Percentiles rank a stretch among this genome's conserved stretches.
Evolutionary conservation across 1,284 basidiomycete species (phyloP).

Genomic region (Trichosporon asahii): DNA sequence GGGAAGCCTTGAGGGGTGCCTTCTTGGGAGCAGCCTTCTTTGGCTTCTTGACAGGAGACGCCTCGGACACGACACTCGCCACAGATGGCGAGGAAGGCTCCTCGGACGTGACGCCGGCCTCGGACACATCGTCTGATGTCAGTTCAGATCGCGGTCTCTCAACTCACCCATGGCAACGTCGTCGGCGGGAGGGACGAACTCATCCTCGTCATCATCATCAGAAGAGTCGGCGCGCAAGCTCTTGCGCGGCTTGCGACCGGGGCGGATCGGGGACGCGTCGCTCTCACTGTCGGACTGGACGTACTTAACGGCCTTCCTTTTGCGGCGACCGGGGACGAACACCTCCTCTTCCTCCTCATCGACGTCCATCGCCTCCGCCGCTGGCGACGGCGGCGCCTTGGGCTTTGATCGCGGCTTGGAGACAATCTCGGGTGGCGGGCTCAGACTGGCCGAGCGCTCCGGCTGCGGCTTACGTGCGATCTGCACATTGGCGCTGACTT

Average conservation of each 20-base stretch:
- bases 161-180: slow-evolving; percentile 43
- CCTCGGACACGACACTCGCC: slow-evolving; percentile 32
- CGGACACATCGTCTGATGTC: slow-evolving; percentile 39
- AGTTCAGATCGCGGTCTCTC: not conserved
- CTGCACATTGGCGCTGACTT: slow-evolving; percentile 26
- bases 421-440: slow-evolving; percentile 29
- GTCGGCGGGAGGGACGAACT: slow-evolving; percentile 44
- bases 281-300: slow-evolving; percentile 42
- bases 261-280: not conserved
- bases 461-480: not conserved
- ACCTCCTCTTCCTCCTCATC: slow-evolving; percentile 32
- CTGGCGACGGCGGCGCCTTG: slow-evolving; percentile 11
- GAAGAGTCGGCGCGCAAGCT: slow-evolving; percentile 40
- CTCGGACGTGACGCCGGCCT: slow-evolving; percentile 28
- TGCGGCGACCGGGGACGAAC: slow-evolving; percentile 34
- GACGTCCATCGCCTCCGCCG: slow-evolving; percentile 24
- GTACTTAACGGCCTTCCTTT: slow-evolving; percentile 47
- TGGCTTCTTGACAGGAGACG: slow-evolving; percentile 31
- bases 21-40: slow-evolving; percentile 28
- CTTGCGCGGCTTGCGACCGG: slow-evolving; percentile 31
- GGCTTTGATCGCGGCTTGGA: slow-evolving; percentile 22
- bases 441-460: slow-evolving; percentile 26
- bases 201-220: slow-evolving; percentile 38
- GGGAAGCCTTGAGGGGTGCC: slow-evolving; percentile 4
- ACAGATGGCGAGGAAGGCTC: slow-evolving; percentile 30